These are phyloP conservation scores for Blastobotrys arbuscula DNA, from an alignment of 1,139 yeast genomes.

Conservation along the genomic window DNA sequence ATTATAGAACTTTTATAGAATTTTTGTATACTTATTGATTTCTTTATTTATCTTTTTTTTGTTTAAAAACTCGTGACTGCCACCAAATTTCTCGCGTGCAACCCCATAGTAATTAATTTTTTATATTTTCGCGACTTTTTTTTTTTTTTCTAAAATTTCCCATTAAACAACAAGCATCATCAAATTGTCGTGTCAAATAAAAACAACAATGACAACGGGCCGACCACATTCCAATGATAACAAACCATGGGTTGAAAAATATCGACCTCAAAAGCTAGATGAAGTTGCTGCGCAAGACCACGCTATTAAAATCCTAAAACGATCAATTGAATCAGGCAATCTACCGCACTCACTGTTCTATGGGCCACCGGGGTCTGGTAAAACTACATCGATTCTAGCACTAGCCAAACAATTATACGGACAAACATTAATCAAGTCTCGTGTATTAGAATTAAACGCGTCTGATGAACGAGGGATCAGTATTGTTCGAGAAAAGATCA, in stretches of 20 bases:
- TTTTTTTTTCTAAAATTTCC: not conserved
- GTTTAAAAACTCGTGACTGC: no score
- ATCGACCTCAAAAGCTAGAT: constrained; percentile 74
- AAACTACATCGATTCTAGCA: constrained; percentile 89
- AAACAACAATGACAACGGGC: not conserved
- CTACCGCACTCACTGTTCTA: constrained; percentile 58
- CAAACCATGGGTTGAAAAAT: constrained; percentile 71
- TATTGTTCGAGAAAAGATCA: constrained; percentile 78
- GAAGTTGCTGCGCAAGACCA: constrained; percentile 92
- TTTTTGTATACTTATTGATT: not conserved
- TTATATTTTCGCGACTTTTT: not conserved
- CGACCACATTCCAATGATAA: not conserved
- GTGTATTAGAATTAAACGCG: constrained; percentile 89
- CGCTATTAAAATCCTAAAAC: constrained; percentile 77
- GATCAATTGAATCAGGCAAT: constrained; percentile 73
- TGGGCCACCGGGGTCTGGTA: constrained; percentile 98
- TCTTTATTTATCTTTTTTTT: no score
- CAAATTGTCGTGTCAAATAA: not conserved
- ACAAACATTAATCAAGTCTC: constrained; percentile 72
- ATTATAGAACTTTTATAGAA: no score
- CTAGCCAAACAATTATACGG: constrained; percentile 88
- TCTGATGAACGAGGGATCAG: constrained; percentile 85
- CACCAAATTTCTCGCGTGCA: no score
- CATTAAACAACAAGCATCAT: not conserved
- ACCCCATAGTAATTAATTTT: not conserved